Base-by-base conservation (phyloP, 345 rosid genomes). In the Sonneratia caseolaris region DNA sequence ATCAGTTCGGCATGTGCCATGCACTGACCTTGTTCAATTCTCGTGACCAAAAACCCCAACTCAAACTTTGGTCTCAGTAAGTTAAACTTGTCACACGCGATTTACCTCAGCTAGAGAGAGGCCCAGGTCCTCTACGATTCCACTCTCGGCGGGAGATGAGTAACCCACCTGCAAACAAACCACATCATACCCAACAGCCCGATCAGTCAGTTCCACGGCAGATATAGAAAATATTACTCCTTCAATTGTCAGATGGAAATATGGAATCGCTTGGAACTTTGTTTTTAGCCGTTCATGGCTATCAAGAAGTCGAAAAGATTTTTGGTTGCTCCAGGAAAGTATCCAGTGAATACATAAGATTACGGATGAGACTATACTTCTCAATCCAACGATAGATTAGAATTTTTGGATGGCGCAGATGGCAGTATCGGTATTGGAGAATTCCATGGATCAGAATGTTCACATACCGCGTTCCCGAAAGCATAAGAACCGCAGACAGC, bases 141-240 rank as follows among this genome's bases (percentile, higher is more conserved):
- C 85, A 0, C 70, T 37, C 78, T 84, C 75, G 5, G 88, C 86
- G 7, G 86, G 88, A 1, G 90, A 82, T 38, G 92, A 82, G 73
- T 71, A 79, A 18, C 86, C 86, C 40, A 77, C 66, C 89, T 87
- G 79, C 73, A 61, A 69, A 72, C 22, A 19, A 1, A 37, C 16
- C 68, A 11, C 51, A 27, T 27, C 51, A 47, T 14, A 47, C 2
- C 14, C 51, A 7, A 14, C 14, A 47, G 51, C 0, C 14, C 13
- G 51, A 47, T 47, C 3, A 47, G 51, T 14, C 16, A 47, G 16
- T 47, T 47, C 13, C 51, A 47, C 11, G 51, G 51, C 51, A 3
- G 51, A 7, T 47, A 6, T 47, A 47, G 51, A 47, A 47, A 47
- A 47, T 11, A 47, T 14, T 9, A 47, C 15, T 47, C 15, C 51